Percentiles rank a stretch among this genome's conserved stretches.
Evolutionary conservation across 108 stramenopile species (phyloP).

Genomic region (Pseudonitzschia pungens): DNA sequence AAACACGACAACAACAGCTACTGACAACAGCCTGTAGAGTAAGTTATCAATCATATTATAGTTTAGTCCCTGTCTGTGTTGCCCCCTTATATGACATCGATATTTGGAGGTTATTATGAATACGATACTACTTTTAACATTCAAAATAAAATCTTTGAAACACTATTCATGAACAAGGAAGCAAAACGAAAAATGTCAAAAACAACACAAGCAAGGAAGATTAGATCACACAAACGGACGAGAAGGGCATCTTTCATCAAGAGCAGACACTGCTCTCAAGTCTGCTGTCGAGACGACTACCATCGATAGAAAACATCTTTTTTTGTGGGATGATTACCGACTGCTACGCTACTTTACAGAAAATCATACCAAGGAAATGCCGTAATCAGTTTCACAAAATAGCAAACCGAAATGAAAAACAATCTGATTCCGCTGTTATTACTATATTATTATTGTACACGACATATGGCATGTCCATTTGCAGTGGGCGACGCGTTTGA

Average conservation of each 20-base stretch:
- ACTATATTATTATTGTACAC: too few species aligned
- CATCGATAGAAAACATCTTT: neutral
- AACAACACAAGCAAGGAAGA: neutral
- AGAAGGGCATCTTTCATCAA: neutral
- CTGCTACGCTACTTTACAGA: neutral
- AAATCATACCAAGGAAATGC: neutral
- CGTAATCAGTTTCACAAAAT: neutral
- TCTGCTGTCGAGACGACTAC: neutral
- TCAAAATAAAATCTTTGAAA: neutral
- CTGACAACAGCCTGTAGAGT: neutral
- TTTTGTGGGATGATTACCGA: neutral
- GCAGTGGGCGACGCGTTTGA: too few species aligned
- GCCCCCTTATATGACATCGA: neutral
- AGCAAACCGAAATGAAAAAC: neutral
- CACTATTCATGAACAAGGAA: neutral
- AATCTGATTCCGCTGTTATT: too few species aligned
- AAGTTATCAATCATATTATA: neutral
- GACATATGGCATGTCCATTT: too few species aligned
- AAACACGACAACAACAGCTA: slow-evolving; percentile 2
- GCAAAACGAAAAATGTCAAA: neutral
- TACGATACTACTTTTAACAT: neutral
- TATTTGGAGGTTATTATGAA: neutral
- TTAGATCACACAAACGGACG: neutral
- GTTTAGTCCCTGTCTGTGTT: neutral
- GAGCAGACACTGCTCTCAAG: neutral